phyloP scores from a whole-genome alignment of 179 eudicot species.

The Drosera spatulata region DNA sequence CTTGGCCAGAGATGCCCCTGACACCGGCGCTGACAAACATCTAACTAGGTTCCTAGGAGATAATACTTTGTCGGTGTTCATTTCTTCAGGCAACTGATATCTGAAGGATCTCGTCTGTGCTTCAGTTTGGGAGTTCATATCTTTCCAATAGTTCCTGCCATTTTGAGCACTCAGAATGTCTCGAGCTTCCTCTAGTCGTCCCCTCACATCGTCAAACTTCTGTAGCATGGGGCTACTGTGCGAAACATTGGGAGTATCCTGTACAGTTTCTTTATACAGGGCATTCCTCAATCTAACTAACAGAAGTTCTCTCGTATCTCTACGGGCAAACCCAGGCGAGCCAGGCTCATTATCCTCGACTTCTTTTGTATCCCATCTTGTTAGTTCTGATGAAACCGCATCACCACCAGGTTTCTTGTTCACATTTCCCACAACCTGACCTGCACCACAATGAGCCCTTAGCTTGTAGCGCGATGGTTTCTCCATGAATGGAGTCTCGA shows the following conservation, averaged over 20 bases:
- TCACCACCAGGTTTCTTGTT: conserved; percentile 40
- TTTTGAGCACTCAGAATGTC: conserved; percentile 24
- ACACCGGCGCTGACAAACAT: conserved; percentile 87
- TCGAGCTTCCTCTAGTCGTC: conserved; percentile 29
- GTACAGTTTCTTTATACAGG: conserved; percentile 31
- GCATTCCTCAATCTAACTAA: conserved; percentile 62
- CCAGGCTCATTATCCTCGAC: conserved; percentile 32
- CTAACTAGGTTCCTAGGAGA: conserved; percentile 72
- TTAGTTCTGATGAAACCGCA: conserved; percentile 66
- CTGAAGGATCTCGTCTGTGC: conserved; percentile 43
- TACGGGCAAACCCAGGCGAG: conserved; percentile 56
- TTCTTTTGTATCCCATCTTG: conserved; percentile 62
- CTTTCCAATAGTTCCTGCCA: conserved; percentile 24
- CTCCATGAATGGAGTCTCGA: conserved; percentile 75
- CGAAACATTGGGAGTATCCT: conserved; percentile 10
- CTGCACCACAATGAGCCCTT: conserved; percentile 45
- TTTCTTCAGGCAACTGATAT: conserved; percentile 23
- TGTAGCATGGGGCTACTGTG: conserved; percentile 26
- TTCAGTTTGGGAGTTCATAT: conserved; percentile 25
- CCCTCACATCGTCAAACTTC: conserved; percentile 24
- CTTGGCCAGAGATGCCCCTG: conserved; percentile 84
- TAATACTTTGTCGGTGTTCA: conserved; percentile 21
- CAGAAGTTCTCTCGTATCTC: conserved; percentile 39
- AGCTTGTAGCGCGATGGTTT: conserved; percentile 48
- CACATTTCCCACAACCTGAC: conserved; percentile 41